These are phyloP conservation scores for Penicillium aurantiogriseum DNA, from an alignment of 2,329 filamentous ascomycete species.

Conservation along the genomic window DNA sequence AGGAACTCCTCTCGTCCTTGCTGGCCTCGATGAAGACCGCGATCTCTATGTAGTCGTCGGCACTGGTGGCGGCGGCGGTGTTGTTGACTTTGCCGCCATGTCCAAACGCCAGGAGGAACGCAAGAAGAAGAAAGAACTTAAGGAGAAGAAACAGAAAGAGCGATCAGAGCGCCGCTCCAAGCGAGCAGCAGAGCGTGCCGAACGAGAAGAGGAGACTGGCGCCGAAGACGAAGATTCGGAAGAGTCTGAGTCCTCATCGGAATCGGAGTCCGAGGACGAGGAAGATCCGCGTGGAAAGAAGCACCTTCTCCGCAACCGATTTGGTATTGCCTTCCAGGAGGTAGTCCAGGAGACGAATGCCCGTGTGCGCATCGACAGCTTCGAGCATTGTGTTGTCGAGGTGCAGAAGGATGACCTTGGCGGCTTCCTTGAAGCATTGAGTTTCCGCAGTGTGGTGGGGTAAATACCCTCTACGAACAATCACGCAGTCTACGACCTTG, in stretches of 20 bases:
- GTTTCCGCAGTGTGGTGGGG: constrained; percentile 80
- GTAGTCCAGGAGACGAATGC: constrained; percentile 90
- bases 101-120: constrained; percentile 65
- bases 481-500: constrained; percentile 28
- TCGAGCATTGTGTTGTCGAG: constrained; percentile 95
- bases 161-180: constrained; percentile 62
- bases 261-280: constrained; percentile 57
- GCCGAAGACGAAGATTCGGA: constrained; percentile 63
- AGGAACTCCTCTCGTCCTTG: constrained; percentile 84
- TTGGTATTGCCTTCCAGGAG: constrained; percentile 93
- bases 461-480: constrained; percentile 26
- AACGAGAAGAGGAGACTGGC: constrained; percentile 50
- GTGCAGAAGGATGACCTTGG: constrained; percentile 94
- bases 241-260: constrained; percentile 57
- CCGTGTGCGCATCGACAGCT: constrained; percentile 87
- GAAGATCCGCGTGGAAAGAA: constrained; percentile 56
- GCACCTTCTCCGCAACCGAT: constrained; percentile 78
- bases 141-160: constrained; percentile 62
- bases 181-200: constrained; percentile 52
- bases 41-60: constrained; percentile 92
- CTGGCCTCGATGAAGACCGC: constrained; percentile 79
- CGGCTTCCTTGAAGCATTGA: constrained; percentile 86
- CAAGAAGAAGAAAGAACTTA: constrained; percentile 62
- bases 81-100: constrained; percentile 64
- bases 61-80: constrained; percentile 80